Conservation (phyloP, 768 basidiomycete species). For the Myochromella boudieri region DNA sequence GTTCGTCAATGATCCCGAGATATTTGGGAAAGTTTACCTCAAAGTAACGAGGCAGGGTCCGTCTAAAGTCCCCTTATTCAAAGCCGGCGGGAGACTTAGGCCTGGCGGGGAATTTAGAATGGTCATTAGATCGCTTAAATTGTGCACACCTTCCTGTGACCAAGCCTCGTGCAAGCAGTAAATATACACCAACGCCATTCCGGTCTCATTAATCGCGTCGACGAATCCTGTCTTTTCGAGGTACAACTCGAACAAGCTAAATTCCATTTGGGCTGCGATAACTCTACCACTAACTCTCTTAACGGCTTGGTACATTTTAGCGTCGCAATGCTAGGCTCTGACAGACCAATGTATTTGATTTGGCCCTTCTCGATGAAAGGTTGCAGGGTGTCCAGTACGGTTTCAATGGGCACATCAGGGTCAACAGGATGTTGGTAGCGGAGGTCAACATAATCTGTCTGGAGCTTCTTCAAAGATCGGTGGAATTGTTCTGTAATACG, state of each 20-base stretch:
- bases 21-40: conserved; percentile 42
- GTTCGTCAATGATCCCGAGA: conserved; percentile 30
- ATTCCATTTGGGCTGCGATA: conserved; percentile 43
- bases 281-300: conserved; percentile 33
- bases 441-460: conserved; percentile 2
- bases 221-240: conserved; percentile 40
- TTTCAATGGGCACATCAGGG: conserved; percentile 42
- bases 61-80: conserved; percentile 35
- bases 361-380: conserved; percentile 9
- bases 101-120: too few species aligned
- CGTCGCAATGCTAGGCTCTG: conserved; percentile 18
- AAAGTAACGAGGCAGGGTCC: conserved; percentile 33
- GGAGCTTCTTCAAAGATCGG: background rate
- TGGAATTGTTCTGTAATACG: conserved; percentile 5
- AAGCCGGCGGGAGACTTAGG: conserved; percentile 38
- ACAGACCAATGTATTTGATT: conserved; percentile 35
- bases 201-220: conserved; percentile 40
- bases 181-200: conserved; percentile 44
- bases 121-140: too few species aligned
- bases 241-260: conserved; percentile 41
- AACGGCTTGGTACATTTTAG: conserved; percentile 47
- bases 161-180: conserved; percentile 50
- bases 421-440: conserved; percentile 32
- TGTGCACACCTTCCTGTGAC: conserved; percentile 40
- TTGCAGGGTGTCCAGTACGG: conserved; percentile 12